Conservation (phyloP, 352 stramenopile species). For the Phytophthora vignae region DNA sequence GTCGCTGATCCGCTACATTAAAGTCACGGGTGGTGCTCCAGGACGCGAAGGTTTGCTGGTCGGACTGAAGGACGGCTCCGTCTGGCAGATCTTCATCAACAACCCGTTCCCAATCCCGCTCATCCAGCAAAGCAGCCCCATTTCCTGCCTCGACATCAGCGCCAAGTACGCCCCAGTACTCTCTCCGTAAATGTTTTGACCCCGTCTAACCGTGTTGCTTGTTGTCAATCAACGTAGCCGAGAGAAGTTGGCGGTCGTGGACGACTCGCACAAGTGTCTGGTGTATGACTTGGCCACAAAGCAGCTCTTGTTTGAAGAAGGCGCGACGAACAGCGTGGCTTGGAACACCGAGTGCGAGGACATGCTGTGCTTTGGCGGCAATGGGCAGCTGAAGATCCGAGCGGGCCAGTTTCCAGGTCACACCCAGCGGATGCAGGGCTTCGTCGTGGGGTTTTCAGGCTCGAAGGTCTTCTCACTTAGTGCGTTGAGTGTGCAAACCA, state of each 20-base stretch:
- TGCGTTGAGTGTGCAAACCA: constrained; percentile 84
- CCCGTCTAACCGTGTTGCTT: constrained; percentile 2
- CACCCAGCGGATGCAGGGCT: constrained; percentile 91
- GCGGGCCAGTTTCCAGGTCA: constrained; percentile 91
- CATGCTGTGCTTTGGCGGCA: constrained; percentile 94
- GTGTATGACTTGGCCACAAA: constrained; percentile 93
- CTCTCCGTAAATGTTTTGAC: too few species aligned
- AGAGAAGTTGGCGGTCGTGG: constrained; percentile 92
- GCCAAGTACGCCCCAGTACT: constrained; percentile 64
- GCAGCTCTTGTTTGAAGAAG: constrained; percentile 90
- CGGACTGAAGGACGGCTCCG: constrained; percentile 91
- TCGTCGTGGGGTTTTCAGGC: constrained; percentile 93
- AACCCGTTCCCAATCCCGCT: constrained; percentile 95
- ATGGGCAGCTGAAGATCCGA: constrained; percentile 91
- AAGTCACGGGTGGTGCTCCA: constrained; percentile 90
- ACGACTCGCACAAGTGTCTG: constrained; percentile 89
- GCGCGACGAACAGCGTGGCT: constrained; percentile 88
- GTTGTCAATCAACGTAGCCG: constrained; percentile 43
- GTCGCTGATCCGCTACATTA: constrained; percentile 92
- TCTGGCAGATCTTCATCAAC: constrained; percentile 95
- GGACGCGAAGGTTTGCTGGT: constrained; percentile 92
- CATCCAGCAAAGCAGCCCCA: constrained; percentile 85
- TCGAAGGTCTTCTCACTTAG: constrained; percentile 94
- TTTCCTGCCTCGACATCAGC: constrained; percentile 92
- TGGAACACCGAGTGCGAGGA: constrained; percentile 96